phyloP scores from a whole-genome alignment of 192 early-diverging fungal species.

The Coemansia sp. region DNA sequence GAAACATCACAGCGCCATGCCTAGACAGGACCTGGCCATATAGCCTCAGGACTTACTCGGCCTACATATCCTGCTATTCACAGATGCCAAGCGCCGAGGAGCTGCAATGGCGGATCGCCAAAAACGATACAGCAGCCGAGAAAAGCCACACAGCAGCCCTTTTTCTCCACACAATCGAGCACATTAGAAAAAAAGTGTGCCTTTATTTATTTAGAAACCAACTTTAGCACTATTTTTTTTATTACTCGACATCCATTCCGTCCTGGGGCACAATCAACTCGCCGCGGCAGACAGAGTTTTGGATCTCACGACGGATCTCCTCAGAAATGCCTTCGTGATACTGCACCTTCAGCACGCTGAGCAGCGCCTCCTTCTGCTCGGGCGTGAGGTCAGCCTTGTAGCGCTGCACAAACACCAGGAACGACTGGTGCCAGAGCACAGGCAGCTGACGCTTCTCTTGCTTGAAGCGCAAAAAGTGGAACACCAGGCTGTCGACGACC shows the following conservation, averaged over 20 bases:
- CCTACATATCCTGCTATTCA: too few species aligned
- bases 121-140: too few species aligned
- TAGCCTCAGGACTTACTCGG: too few species aligned
- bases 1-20: background rate
- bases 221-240: too few species aligned
- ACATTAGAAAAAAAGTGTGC: background rate
- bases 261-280: constrained; percentile 66
- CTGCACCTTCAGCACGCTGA: constrained; percentile 79
- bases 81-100: too few species aligned
- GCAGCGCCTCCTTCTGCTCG: constrained; percentile 90
- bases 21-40: too few species aligned
- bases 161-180: too few species aligned
- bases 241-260: constrained; percentile 52
- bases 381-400: constrained; percentile 95
- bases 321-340: constrained; percentile 82
- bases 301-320: constrained; percentile 91
- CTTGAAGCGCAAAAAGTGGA: constrained; percentile 92
- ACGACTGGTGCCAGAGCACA: constrained; percentile 96
- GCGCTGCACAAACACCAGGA: constrained; percentile 93
- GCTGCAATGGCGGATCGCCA: too few species aligned
- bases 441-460: constrained; percentile 81
- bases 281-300: constrained; percentile 67
- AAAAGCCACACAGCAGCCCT: too few species aligned
- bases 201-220: too few species aligned
- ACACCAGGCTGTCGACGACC: constrained; percentile 93